Evolutionary conservation across 257 asterid species (phyloP).

Genomic region (Gentiana dahurica): DNA sequence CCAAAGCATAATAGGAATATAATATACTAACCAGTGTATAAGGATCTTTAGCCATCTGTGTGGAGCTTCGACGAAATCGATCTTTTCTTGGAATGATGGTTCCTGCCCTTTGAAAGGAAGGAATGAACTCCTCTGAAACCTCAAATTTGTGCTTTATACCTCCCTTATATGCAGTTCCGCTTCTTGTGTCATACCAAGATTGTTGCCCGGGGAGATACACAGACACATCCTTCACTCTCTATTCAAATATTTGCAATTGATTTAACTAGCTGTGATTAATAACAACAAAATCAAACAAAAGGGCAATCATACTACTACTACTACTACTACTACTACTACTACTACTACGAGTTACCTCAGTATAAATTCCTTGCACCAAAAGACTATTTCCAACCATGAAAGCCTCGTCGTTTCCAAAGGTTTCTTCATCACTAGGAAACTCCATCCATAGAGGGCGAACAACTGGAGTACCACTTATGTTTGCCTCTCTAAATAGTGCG

Average conservation of each 20-base stretch:
- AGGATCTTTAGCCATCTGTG: conserved; percentile 95
- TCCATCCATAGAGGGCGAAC: conserved; percentile 99
- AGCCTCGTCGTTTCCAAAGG: conserved; percentile 85
- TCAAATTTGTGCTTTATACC: conserved; percentile 65
- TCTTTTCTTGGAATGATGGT: conserved; percentile 92
- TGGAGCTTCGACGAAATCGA: conserved; percentile 81
- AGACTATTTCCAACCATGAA: conserved; percentile 91
- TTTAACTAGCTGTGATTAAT: not conserved
- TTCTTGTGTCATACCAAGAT: conserved; percentile 71
- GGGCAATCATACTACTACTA: not conserved
- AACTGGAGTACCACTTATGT: conserved; percentile 75
- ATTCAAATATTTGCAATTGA: conserved; percentile 5
- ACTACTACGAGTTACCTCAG: conserved; percentile 37
- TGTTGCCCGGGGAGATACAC: conserved; percentile 92
- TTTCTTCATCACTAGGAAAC: conserved; percentile 74
- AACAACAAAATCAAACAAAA: not conserved
- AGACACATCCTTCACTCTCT: conserved; percentile 70
- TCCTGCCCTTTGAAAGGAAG: conserved; percentile 91
- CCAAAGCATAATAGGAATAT: too few relatives aligned
- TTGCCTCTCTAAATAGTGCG: conserved; percentile 93
- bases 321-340: conserved; percentile 1
- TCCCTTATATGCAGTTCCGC: conserved; percentile 68
- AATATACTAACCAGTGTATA: conserved; percentile 59
- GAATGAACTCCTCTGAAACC: conserved; percentile 65
- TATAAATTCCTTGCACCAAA: conserved; percentile 91